phyloP scores from a whole-genome alignment of 2,329 filamentous ascomycete species.

The Colletotrichum godetiae region DNA sequence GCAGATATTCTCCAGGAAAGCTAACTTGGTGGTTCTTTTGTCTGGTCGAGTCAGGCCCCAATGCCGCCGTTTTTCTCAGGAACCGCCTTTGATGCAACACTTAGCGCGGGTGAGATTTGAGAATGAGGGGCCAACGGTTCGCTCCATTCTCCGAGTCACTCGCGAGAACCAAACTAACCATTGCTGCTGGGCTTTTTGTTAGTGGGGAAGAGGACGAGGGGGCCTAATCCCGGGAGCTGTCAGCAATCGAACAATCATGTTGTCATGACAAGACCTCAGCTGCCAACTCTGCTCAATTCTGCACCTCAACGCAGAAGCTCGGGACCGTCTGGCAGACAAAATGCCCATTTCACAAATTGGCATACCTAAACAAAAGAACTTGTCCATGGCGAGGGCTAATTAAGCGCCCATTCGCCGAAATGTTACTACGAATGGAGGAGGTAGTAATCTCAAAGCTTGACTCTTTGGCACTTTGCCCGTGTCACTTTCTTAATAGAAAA shows the following conservation, averaged over 20 bases:
- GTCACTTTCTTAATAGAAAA: slow-evolving; percentile 14
- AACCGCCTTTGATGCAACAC: not conserved
- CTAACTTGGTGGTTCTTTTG: not conserved
- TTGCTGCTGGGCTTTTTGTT: not conserved
- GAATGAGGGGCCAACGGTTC: not conserved
- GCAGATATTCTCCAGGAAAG: not conserved
- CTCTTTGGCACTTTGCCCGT: too few species aligned
- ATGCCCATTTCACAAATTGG: not conserved
- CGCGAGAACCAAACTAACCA: not conserved
- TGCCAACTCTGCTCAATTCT: slow-evolving; percentile 12
- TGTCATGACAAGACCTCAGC: not conserved
- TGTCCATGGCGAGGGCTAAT: not conserved
- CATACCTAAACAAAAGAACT: not conserved
- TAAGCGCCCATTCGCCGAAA: not conserved
- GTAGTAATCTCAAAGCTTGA: not conserved
- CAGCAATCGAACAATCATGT: not conserved
- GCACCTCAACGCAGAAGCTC: not conserved
- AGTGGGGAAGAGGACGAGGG: not conserved
- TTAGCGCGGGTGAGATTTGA: not conserved
- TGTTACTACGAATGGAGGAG: slow-evolving; percentile 16
- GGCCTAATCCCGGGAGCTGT: not conserved
- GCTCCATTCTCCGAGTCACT: not conserved
- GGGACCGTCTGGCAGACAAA: not conserved
- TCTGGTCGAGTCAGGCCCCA: slow-evolving; percentile 4
- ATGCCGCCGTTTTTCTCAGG: not conserved